These are phyloP conservation scores for Blastocystis hominis DNA, from an alignment of 352 stramenopile species.

Conservation along the genomic window DNA sequence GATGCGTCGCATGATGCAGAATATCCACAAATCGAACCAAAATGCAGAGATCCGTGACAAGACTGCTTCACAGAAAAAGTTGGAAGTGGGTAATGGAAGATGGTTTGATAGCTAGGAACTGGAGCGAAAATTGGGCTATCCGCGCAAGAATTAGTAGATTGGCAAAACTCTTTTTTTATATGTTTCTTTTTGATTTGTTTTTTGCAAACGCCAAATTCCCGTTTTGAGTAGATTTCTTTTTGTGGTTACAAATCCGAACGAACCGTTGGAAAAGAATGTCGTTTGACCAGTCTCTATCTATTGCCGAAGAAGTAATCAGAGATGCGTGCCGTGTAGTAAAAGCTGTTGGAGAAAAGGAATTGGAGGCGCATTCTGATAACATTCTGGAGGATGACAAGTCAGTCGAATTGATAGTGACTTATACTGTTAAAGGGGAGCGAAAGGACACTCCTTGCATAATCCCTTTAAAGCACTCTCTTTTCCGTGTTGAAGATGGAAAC, in stretches of 20 bases:
- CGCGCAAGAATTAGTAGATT: neutral
- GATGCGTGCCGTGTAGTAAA: neutral
- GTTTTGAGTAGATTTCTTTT: neutral
- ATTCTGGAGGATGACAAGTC: neutral
- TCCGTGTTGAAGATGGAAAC: neutral
- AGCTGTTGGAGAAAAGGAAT: neutral
- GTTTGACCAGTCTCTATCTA: neutral
- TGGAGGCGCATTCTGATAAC: neutral
- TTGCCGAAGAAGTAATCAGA: neutral
- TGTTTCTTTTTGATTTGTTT: neutral
- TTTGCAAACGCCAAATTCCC: neutral
- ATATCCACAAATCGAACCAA: conserved; percentile 29
- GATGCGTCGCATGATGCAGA: conserved; percentile 32
- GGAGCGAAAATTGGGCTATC: neutral
- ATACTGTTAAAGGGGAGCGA: neutral
- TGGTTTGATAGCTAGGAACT: conserved; percentile 5
- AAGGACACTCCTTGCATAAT: conserved; percentile 16
- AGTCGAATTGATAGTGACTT: neutral
- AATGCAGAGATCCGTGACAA: neutral
- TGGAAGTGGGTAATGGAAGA: neutral
- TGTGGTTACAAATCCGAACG: neutral
- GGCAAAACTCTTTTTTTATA: neutral
- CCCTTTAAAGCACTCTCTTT: neutral
- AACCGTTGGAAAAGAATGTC: neutral
- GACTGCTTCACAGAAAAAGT: neutral